A percentile compares a stretch with the other conserved stretches of the same genome.
phyloP scores from a whole-genome alignment of 805 yeast genomes.

The Metschnikowia colocasiae region DNA sequence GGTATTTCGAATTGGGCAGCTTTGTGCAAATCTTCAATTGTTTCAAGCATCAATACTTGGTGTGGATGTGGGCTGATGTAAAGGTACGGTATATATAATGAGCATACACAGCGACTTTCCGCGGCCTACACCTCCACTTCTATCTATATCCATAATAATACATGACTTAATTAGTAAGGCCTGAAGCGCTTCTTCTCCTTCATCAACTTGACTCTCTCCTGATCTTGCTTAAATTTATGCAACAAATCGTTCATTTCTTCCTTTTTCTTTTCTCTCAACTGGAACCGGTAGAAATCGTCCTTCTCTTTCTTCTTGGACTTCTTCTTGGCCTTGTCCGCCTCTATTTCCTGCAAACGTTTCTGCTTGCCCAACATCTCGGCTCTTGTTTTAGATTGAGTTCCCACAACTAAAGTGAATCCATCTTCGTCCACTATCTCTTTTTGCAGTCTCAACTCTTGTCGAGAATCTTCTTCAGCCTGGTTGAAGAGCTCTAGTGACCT shows the following conservation, averaged over 20 bases:
- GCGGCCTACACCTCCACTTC: slow-evolving; percentile 1
- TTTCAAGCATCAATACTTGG: neutral
- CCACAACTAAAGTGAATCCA: slow-evolving; percentile 89
- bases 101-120: neutral
- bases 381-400: slow-evolving; percentile 78
- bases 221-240: slow-evolving; percentile 83
- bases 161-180: slow-evolving; percentile 54
- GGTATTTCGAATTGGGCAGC: slow-evolving; percentile 7
- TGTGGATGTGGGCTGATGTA: neutral
- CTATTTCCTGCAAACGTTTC: slow-evolving; percentile 36
- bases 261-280: slow-evolving; percentile 89
- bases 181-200: slow-evolving; percentile 78
- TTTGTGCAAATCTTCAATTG: slow-evolving; percentile 6
- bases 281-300: slow-evolving; percentile 92
- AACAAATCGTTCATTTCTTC: slow-evolving; percentile 85
- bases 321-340: slow-evolving; percentile 35
- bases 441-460: slow-evolving; percentile 52
- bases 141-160: slow-evolving; percentile 1
- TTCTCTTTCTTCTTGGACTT: slow-evolving; percentile 73
- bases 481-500: slow-evolving; percentile 65
- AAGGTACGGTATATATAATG: neutral
- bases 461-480: slow-evolving; percentile 60
- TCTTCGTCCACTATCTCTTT: slow-evolving; percentile 79
- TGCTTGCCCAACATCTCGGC: slow-evolving; percentile 63
- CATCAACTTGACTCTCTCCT: slow-evolving; percentile 74